Conservation (phyloP, 305 asterid species). For the Galium porrigens region DNA sequence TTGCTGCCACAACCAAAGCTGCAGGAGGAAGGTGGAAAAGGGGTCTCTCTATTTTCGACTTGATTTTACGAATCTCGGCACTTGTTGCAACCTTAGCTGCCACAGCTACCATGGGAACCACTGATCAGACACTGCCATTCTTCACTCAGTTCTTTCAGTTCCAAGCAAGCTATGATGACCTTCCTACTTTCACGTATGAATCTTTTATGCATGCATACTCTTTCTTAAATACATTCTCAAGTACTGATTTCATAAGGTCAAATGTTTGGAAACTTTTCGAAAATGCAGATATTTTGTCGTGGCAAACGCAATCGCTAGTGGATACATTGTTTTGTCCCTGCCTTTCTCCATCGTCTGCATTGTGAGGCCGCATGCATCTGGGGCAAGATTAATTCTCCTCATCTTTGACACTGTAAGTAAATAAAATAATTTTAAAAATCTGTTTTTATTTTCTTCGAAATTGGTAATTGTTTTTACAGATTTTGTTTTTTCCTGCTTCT, state of each 20-base stretch:
- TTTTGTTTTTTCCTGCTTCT: background rate
- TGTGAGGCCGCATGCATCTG: constrained; percentile 45
- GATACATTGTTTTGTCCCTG: constrained; percentile 57
- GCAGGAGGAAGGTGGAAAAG: constrained; percentile 32
- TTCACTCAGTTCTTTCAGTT: constrained; percentile 68
- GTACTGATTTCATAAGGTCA: no score
- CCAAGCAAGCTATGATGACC: constrained; percentile 64
- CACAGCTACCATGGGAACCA: constrained; percentile 56
- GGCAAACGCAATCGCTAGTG: constrained; percentile 57
- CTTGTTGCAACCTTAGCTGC: constrained; percentile 49
- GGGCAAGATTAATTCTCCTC: constrained; percentile 46
- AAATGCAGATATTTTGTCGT: constrained; percentile 42
- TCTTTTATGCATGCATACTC: background rate
- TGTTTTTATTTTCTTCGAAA: no score
- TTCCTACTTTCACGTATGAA: constrained; percentile 57
- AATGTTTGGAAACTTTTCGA: background rate
- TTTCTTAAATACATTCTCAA: background rate
- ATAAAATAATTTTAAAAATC: background rate
- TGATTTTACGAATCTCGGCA: constrained; percentile 45
- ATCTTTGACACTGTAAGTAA: constrained; percentile 44
- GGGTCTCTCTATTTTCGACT: constrained; percentile 51
- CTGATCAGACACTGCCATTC: constrained; percentile 64
- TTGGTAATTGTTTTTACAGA: no score
- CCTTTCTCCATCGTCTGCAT: constrained; percentile 67
- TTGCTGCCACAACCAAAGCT: constrained; percentile 22